Conservation (phyloP, 768 basidiomycete species). For the Mycena polygramma region DNA sequence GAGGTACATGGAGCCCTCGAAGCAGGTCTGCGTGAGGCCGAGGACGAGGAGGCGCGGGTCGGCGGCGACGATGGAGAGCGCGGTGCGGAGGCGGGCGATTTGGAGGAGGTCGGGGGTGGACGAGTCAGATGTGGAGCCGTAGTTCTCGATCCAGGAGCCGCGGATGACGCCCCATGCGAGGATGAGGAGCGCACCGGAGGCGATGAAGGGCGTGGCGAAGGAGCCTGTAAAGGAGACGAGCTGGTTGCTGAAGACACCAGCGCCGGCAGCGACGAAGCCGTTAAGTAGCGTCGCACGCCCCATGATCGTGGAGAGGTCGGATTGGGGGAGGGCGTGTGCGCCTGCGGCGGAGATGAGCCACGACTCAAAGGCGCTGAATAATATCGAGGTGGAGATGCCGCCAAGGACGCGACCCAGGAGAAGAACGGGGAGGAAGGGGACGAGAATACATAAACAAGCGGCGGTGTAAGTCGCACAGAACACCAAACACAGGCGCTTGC, state of each 20-base stretch:
- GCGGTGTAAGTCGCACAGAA: conserved; percentile 78
- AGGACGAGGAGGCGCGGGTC: conserved; percentile 74
- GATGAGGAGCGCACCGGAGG: conserved; percentile 68
- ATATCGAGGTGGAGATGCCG: conserved; percentile 80
- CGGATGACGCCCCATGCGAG: conserved; percentile 70
- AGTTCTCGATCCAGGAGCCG: conserved; percentile 77
- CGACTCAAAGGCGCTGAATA: conserved; percentile 82
- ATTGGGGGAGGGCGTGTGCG: conserved; percentile 61
- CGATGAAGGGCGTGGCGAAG: conserved; percentile 75
- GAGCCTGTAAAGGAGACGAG: conserved; percentile 65
- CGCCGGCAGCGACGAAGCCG: conserved; percentile 76
- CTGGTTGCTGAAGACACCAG: conserved; percentile 77
- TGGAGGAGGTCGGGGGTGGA: conserved; percentile 61
- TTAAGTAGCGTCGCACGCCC: conserved; percentile 82
- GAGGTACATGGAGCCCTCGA: conserved; percentile 88
- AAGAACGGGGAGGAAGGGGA: conserved; percentile 70
- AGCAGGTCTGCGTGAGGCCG: conserved; percentile 83
- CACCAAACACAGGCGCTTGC: conserved; percentile 74
- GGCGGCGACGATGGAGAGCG: conserved; percentile 67
- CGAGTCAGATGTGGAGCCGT: conserved; percentile 53
- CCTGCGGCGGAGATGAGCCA: conserved; percentile 80
- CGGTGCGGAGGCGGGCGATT: conserved; percentile 64
- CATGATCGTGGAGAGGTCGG: conserved; percentile 76
- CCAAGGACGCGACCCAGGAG: conserved; percentile 75
- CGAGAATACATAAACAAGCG: conserved; percentile 70